Percentiles rank a stretch among this genome's conserved stretches.
Evolutionary conservation across 495 filamentous ascomycete genomes (phyloP).

Genomic region (Daldinia vernicosa): DNA sequence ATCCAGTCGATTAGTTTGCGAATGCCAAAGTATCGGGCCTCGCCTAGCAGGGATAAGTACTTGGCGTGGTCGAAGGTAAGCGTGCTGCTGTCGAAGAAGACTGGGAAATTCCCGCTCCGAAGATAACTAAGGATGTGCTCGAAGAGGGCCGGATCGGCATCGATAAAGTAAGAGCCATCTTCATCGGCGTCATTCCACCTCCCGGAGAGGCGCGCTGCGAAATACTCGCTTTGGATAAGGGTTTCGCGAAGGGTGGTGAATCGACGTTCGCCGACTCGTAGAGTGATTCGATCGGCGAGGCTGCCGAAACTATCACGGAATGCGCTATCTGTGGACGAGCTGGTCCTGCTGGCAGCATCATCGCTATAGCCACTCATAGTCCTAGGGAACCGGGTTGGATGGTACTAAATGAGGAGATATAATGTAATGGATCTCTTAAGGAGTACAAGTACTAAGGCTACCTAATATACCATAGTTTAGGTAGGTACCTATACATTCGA

Average conservation of each 20-base stretch:
- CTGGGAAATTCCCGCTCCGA: conserved; percentile 47
- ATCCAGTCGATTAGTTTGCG: conserved; percentile 27
- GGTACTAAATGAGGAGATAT: not conserved
- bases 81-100: conserved; percentile 48
- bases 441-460: not conserved
- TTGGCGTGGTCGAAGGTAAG: conserved; percentile 48
- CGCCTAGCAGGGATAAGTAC: conserved; percentile 45
- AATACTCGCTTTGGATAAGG: conserved; percentile 27
- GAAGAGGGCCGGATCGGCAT: conserved; percentile 53
- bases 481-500: not conserved
- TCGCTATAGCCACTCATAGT: not conserved
- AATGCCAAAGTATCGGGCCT: conserved; percentile 52
- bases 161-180: conserved; percentile 55
- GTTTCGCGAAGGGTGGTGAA: conserved; percentile 30
- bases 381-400: not conserved
- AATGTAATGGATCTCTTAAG: not conserved
- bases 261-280: conserved; percentile 33
- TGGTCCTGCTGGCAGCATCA: not conserved
- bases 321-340: not conserved
- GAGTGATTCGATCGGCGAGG: not conserved
- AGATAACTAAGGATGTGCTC: conserved; percentile 53
- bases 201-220: conserved; percentile 19
- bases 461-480: too few relatives aligned
- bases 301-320: not conserved
- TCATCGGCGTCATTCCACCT: conserved; percentile 32